Evolutionary conservation across 495 filamentous ascomycete species (phyloP), one percentile per base, ranked within the genome.

Genomic region (Evernia prunastri): DNA sequence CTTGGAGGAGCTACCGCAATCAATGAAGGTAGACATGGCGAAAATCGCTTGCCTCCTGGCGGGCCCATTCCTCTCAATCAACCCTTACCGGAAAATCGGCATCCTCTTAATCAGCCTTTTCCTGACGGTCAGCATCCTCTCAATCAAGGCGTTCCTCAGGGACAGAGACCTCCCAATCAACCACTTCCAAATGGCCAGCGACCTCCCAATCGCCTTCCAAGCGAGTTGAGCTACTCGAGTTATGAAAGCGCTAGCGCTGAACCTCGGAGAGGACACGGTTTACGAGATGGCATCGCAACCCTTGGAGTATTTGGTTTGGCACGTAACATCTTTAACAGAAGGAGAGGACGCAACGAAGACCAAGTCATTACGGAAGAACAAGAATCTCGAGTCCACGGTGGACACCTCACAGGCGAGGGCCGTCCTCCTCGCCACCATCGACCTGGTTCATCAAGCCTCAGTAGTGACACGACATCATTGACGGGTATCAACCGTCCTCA

Each of bases 291-390:
- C 1, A 66, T 94, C 35, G 82, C 87, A 39, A 85, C 84, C 4
- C 76, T 90, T 8, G 91, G 91, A 15, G 81, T 82, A 11, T 74
- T 82, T 77, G 76, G 88, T 71, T 74, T 90, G 67, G 73, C 83
- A 75, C 73, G 86, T 73, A 88, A 86, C 71, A 79, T 86, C 68
- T 85, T 87, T 68, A 85, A 81, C 42, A 82, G 83, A 56, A 77
- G 82, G 15, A 82, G 80, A 66, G 82, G 84, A 20, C 77, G 80
- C 56, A 85, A 83, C 68, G 86, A 90, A 59, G 79, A 90, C 49
- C 81, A 79, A 20, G 80, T 86, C n/a, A 58, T 89, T 20, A 78
- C 89, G 42, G 83, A 89, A 42, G 86, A 88, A 63, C 79, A 82
- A 12, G 69, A 85, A 15, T 76, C 78, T 51, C 76, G 83, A 69